Base-by-base conservation (phyloP, 2,329 filamentous ascomycete genomes). In the Escovopsis sp. region DNA sequence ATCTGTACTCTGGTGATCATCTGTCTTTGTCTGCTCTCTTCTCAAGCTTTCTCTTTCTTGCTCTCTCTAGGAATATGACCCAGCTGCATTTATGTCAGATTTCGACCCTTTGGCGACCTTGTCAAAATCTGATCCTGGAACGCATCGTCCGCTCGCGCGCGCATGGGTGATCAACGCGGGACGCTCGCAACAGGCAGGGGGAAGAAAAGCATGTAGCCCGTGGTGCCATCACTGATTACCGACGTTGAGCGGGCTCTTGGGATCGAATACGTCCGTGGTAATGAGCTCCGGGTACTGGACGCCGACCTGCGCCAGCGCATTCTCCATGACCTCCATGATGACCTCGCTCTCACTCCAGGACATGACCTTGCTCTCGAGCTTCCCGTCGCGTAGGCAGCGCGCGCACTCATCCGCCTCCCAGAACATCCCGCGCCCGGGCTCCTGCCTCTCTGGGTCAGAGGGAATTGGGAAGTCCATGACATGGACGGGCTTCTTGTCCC, bases 381-480 rank as follows among this genome's bases (percentile, higher is more conserved):
- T 75, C 16, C 84, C 82, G 52, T 90, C 84, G 30, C 79, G 66
- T 38, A 93, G 51, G 45, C 79, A 83, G 31, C 76, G 66, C 19
- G 78, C 82, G 43, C 73, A 79, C 62, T 85, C 82, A 53, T 87
- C 82, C 1, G 83, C 83, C 55, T 87, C 80, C 79, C 79, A 88
- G 60, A 84, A 90, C 82, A 92, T 90, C 34, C 84, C 85, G 43
- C 84, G 78, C 10, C 83, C 84, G 59, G 61, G 67, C 43, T 50
- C 45, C 18, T 58, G 51, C 23, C 63, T 58, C 43, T 57, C 60
- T 17, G 56, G 46, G 46, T 74, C 69, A 37, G 53, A 51, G 28
- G 70, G 70, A 30, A 72, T 65, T 11, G 68, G 65, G 48, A 62
- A 69, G 44, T 70, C 61, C 34, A 73, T 60, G 11, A 64, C 54